Base-by-base conservation (phyloP, 2,329 filamentous ascomycete genomes). In the Blumeriella jaapii region DNA sequence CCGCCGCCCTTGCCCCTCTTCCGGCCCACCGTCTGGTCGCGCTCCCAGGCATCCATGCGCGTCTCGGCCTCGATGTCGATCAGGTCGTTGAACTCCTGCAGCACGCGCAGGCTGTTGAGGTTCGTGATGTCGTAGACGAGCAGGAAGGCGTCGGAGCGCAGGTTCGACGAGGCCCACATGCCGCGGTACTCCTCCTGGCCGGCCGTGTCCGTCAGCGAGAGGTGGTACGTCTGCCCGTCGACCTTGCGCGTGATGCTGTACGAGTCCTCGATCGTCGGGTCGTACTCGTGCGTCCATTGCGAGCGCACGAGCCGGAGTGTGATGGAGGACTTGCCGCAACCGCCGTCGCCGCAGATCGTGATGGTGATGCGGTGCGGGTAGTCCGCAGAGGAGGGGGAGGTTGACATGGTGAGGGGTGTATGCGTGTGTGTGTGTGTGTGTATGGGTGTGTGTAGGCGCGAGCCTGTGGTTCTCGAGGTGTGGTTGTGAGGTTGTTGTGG, bases 111-210 rank as follows among this genome's bases (percentile, higher is more conserved):
- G 26, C 75, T 81, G 52, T 73, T 67, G 39, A 61, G 57, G 27
- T 71, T 73, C 1, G 83, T 91, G 60, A 91, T 89, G 62, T 91
- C 83, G 69, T 91, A 91, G 49, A 91, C 83, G 50, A 91, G 71
- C 14, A 91, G 68, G 62, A 89, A 91, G 44, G 82, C 83, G 56
- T 91, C 83, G 42, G 80, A 79, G 55, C 74, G 70, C 11, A 89
- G 71, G 57, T 87, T 89, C 15, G 77, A 78, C 20, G 75, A 69
- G 1, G 81, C 82, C 83, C 83, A 91, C 66, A 91, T 82, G 49
- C 81, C 78, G 47, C 83, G 78, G 63, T 91, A 91, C 61, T 91
- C 83, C 61, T 91, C 83, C 58, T 91, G 83, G n/a, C 83, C 83
- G 16, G 83, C 83, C 1, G 83, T 89, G 63, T 91, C 83, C 40